Percentiles rank a stretch among this genome's conserved stretches.
phyloP scores from a whole-genome alignment of 768 basidiomycete genomes.

The Suillus clintonianus region DNA sequence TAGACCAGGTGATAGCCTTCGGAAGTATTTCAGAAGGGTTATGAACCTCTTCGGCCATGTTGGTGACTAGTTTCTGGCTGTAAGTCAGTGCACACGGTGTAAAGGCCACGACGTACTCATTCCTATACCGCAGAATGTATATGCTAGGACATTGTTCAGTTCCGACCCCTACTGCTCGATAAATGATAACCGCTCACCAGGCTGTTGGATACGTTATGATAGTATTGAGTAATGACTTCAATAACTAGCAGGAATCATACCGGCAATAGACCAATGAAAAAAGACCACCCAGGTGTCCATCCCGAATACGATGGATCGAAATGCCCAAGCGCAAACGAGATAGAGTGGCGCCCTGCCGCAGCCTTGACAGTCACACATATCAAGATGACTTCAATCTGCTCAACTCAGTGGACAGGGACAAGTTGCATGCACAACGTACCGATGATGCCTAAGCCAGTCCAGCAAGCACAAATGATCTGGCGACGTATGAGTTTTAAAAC shows the following conservation, averaged over 20 bases:
- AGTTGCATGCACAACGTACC: conserved; percentile 29
- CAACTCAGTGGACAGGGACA: conserved; percentile 2
- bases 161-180: conserved; percentile 3
- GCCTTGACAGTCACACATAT: conserved; percentile 62
- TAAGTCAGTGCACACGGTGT: conserved; percentile 2
- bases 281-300: conserved; percentile 69
- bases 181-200: conserved; percentile 22
- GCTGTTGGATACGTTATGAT: conserved; percentile 17
- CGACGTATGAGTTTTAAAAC: conserved; percentile 3
- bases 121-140: conserved; percentile 60
- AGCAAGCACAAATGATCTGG: conserved; percentile 58
- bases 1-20: conserved; percentile 52
- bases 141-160: conserved; percentile 38
- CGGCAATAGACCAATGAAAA: conserved; percentile 64
- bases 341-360: conserved; percentile 53
- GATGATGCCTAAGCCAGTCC: conserved; percentile 61
- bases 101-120: conserved; percentile 46
- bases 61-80: conserved; percentile 43
- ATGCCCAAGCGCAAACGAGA: conserved; percentile 55
- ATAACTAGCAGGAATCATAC: conserved; percentile 28
- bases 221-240: not conserved
- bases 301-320: conserved; percentile 65
- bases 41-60: conserved; percentile 70
- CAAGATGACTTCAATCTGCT: conserved; percentile 47
- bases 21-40: conserved; percentile 58